A percentile compares a stretch with the other conserved stretches of the same genome.
These are phyloP conservation scores for Pezicula neosporulosa DNA, from an alignment of 2,329 filamentous ascomycete genomes.

Conservation along the genomic window DNA sequence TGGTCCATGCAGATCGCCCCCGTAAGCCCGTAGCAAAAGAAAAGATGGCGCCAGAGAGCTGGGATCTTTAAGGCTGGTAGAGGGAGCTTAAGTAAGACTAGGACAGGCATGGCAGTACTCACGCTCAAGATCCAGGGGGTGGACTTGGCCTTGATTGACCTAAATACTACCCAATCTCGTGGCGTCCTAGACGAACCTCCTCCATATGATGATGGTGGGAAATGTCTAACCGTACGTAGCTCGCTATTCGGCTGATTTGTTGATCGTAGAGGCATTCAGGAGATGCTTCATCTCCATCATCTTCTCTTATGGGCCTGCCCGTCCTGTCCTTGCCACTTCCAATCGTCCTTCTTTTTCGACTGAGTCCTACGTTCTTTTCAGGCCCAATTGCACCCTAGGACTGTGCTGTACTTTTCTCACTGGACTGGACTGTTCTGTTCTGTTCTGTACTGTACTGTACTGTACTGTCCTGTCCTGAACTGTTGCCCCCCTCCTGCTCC, in stretches of 20 bases:
- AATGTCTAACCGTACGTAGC: constrained; percentile 19
- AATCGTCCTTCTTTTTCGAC: too few relatives aligned
- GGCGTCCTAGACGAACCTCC: constrained; percentile 24
- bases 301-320: not conserved
- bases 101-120: constrained; percentile 25
- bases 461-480: too few relatives aligned
- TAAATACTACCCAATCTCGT: constrained; percentile 22
- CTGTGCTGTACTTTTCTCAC: too few relatives aligned
- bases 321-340: too few relatives aligned
- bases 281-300: constrained; percentile 1
- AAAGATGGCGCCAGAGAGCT: constrained; percentile 20
- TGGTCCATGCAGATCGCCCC: not conserved
- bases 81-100: constrained; percentile 17
- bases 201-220: constrained; percentile 15
- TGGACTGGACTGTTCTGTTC: too few relatives aligned
- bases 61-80: constrained; percentile 22
- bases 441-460: too few relatives aligned
- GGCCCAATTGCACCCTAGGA: too few relatives aligned
- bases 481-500: too few relatives aligned
- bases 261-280: not conserved
- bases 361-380: too few relatives aligned
- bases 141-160: constrained; percentile 8
- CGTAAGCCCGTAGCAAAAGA: constrained; percentile 1
- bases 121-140: constrained; percentile 15
- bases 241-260: constrained; percentile 7